phyloP scores from a whole-genome alignment of 331 rosid genomes.

The Erythrophleum ivorense region DNA sequence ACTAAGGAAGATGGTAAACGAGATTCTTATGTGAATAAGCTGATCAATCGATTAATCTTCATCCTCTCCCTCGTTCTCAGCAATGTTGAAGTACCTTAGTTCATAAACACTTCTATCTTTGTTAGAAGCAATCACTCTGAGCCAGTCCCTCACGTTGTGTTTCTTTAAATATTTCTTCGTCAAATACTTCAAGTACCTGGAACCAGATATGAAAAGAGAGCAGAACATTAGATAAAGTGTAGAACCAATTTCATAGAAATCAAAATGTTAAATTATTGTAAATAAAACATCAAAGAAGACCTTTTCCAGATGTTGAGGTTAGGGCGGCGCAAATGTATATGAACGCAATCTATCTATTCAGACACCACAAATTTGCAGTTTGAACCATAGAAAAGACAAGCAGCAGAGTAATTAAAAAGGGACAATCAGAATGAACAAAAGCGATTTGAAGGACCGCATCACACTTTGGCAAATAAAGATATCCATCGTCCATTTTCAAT shows the following conservation, averaged over 20 bases:
- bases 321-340: too few species aligned
- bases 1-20: slow-evolving; percentile 32
- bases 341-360: too few species aligned
- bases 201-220: slow-evolving; percentile 1
- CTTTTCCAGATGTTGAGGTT: neutral
- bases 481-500: neutral
- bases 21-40: slow-evolving; percentile 10
- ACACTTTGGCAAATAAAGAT: neutral
- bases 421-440: neutral
- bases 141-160: slow-evolving; percentile 73
- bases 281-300: neutral
- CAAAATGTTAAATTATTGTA: neutral
- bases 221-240: slow-evolving; percentile 1
- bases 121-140: slow-evolving; percentile 65
- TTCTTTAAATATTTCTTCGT: slow-evolving; percentile 86
- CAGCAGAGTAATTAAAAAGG: neutral
- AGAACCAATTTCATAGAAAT: neutral
- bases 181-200: slow-evolving; percentile 79
- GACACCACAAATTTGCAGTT: neutral
- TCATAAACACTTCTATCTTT: slow-evolving; percentile 61
- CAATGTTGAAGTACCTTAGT: slow-evolving; percentile 71
- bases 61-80: slow-evolving; percentile 68
- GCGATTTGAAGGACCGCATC: neutral
- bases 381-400: neutral
- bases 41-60: slow-evolving; percentile 51